Conservation (phyloP, 2,329 filamentous ascomycete genomes). For the Talaromyces sp. region DNA sequence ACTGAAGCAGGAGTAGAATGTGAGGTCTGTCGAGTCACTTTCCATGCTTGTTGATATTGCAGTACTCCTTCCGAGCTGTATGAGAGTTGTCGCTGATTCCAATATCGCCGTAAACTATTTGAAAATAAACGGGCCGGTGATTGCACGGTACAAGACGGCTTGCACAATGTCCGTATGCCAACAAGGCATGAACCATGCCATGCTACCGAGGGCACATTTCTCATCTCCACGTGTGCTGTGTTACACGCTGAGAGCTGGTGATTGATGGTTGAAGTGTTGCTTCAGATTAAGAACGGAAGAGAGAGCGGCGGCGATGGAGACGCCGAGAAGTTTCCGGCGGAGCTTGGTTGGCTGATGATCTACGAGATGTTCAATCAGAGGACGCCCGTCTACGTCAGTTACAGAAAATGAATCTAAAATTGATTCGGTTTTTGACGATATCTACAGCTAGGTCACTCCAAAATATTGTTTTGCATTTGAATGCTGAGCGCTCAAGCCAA, state of each 20-base stretch:
- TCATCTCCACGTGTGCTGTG: conserved; percentile 33
- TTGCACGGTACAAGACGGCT: conserved; percentile 16
- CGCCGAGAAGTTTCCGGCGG: conserved; percentile 7
- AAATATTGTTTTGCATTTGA: background rate
- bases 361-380: background rate
- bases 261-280: background rate
- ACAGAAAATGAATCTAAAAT: background rate
- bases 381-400: background rate
- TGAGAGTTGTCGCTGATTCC: conserved; percentile 5
- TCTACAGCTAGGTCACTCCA: background rate
- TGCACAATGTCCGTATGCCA: conserved; percentile 30
- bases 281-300: background rate
- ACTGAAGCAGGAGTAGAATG: background rate
- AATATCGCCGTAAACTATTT: conserved; percentile 4
- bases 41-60: conserved; percentile 7
- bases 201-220: conserved; percentile 40
- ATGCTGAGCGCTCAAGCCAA: background rate
- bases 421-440: background rate
- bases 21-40: background rate
- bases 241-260: conserved; percentile 3
- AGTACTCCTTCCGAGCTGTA: conserved; percentile 3
- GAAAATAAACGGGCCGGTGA: conserved; percentile 17
- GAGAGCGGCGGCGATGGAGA: background rate
- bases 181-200: conserved; percentile 39
- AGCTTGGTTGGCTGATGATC: conserved; percentile 7